Evolutionary conservation across 306 rosid species (phyloP), one percentile per base, ranked within the genome.

Genomic region (Sphenostylis stenocarpa): DNA sequence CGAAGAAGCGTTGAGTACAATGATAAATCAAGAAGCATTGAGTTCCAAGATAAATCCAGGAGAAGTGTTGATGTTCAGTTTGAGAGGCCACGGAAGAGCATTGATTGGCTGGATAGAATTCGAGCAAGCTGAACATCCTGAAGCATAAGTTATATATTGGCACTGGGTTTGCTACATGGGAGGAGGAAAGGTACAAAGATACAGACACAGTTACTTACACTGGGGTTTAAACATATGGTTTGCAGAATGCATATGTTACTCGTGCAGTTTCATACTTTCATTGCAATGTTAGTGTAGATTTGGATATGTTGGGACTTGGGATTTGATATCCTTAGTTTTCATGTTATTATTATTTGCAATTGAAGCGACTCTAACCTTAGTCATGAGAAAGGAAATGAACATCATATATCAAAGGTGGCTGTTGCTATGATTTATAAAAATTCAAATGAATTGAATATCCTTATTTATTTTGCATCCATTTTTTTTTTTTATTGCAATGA

Each of bases 101-200:
- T 93, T 4, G 96, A 93, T 80, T 91, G 98, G 98, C 85, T 93
- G 84, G 98, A 93, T 24, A 85, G 93, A 82, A 83, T 88, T 60
- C 90, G 93, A 77, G 85, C 93, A 19, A 78, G 88, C 33, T 89
- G 84, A 90, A 71, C 10, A 24, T 85, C 60, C 66, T 71, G 80
- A 62, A 70, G 81, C 76, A 64, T 76, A 21, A 34, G 31, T 17
- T 26, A 23, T 26, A 23, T 23, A 70, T 77, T 80, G 77, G 55
- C 48, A 43, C 60, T 76, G 84, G 71, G 75, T 78, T 72, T 78
- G 86, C 77, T 48, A 58, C 72, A 52, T 79, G 73, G 81, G 82
- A 71, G 82, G 84, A 69, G n/a, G n/a, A 43, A 70, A 38, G 64
- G 75, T 76, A 84, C 77, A 73, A 70, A 83, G 76, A 81, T 74